Percentiles rank a stretch among this genome's conserved stretches.
Evolutionary conservation across 2,329 filamentous ascomycete species (phyloP).

Genomic region (Bertia moriformis): DNA sequence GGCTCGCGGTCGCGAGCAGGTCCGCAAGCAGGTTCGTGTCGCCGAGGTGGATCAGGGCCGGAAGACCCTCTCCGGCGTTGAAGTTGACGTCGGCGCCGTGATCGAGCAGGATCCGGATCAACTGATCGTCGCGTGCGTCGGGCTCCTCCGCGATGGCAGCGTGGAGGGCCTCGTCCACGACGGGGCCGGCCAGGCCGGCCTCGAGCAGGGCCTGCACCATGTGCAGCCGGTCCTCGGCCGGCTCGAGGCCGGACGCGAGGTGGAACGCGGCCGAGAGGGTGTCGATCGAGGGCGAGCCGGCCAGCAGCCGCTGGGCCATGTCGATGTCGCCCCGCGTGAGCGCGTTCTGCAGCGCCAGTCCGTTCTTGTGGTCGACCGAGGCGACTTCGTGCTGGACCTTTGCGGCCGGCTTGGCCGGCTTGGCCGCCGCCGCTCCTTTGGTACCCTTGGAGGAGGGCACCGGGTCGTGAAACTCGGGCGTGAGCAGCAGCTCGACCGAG

Average conservation of each 20-base stretch:
- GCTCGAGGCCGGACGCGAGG: conserved; percentile 24
- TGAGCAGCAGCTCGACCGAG: conserved; percentile 32
- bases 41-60: conserved; percentile 29
- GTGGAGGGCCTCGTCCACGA: conserved; percentile 32
- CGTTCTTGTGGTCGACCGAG: conserved; percentile 34
- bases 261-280: conserved; percentile 34
- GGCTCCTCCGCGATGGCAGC: conserved; percentile 33
- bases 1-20: conserved; percentile 27
- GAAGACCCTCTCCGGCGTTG: conserved; percentile 31
- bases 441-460: too few species aligned
- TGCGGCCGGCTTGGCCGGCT: conserved; percentile 8
- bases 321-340: conserved; percentile 26
- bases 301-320: conserved; percentile 29
- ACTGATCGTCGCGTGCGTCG: conserved; percentile 28
- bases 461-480: conserved; percentile 27
- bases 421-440: conserved; percentile 9
- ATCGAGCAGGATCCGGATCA: conserved; percentile 35
- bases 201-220: conserved; percentile 34
- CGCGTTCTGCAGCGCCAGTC: conserved; percentile 32
- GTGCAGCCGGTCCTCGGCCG: conserved; percentile 24
- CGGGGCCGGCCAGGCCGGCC: conserved; percentile 28
- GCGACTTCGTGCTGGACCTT: conserved; percentile 30
- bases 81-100: conserved; percentile 39
- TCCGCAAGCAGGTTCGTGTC: conserved; percentile 28
- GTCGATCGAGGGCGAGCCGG: conserved; percentile 26